A percentile compares a stretch with the other conserved stretches of the same genome.
Conservation (phyloP, 805 yeast species). For the Candida suzukii region DNA sequence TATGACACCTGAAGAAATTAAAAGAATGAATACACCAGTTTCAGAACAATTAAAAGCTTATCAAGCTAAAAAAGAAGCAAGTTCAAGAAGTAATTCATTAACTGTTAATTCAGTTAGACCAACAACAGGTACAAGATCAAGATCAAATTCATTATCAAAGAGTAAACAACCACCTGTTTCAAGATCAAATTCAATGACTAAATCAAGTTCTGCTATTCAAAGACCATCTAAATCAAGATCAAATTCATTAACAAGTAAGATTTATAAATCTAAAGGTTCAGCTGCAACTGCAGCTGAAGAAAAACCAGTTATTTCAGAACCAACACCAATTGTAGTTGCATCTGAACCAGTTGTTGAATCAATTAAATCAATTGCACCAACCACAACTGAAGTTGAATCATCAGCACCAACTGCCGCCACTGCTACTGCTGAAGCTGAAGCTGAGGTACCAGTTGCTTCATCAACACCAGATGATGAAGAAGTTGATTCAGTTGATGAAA, state of each 20-base stretch:
- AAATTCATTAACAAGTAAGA: constrained; percentile 14
- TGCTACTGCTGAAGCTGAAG: constrained; percentile 5
- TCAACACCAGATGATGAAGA: constrained; percentile 1
- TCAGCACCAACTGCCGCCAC: constrained; percentile 1
- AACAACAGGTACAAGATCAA: constrained; percentile 1
- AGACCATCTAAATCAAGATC: constrained; percentile 5
- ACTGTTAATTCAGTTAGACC: constrained; percentile 17
- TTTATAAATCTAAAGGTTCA: neutral
- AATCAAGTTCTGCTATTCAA: constrained; percentile 10
- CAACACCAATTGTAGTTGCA: constrained; percentile 18
- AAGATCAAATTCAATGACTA: constrained; percentile 35
- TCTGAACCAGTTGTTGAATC: constrained; percentile 6
- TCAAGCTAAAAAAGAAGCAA: constrained; percentile 24
- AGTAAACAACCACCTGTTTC: constrained; percentile 25
- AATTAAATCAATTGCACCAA: constrained; percentile 4
- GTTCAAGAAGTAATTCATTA: constrained; percentile 36
- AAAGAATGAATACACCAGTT: constrained; percentile 23
- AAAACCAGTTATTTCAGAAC: constrained; percentile 8
- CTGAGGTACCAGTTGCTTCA: too few relatives aligned
- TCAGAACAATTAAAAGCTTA: constrained; percentile 18
- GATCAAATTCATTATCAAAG: constrained; percentile 3
- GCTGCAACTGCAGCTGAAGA: neutral
- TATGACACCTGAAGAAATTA: constrained; percentile 19
- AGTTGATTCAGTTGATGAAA: constrained; percentile 1
- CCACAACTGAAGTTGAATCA: constrained; percentile 1